Evolutionary conservation across 2,329 filamentous ascomycete genomes (phyloP).

Genomic region (Ophiostoma tasmaniense): DNA sequence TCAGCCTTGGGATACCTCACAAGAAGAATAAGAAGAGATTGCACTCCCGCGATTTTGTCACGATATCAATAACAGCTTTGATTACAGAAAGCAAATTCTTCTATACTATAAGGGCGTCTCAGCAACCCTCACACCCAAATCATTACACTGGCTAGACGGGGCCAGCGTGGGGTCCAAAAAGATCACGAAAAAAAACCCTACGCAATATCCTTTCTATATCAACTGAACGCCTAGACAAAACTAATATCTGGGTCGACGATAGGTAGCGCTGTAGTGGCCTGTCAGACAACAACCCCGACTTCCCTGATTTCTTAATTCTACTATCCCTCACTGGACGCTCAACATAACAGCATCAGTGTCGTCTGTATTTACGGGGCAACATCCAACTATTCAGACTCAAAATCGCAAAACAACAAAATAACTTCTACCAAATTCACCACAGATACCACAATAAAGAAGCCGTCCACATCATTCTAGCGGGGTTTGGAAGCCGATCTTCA

Average conservation of each 20-base stretch:
- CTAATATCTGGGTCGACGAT: background rate
- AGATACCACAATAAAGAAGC: background rate
- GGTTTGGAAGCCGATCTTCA: background rate
- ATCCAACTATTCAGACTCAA: background rate
- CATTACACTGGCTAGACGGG: background rate
- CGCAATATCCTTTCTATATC: background rate
- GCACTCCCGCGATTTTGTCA: background rate
- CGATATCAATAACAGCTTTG: background rate
- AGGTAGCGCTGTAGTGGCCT: constrained; percentile 3
- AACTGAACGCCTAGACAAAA: background rate
- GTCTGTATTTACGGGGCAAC: constrained; percentile 5
- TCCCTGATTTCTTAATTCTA: background rate
- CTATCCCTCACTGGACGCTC: background rate
- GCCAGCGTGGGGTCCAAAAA: constrained; percentile 11
- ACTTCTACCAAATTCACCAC: background rate
- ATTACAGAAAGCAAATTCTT: too few species aligned
- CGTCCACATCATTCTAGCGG: background rate
- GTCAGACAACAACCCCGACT: background rate
- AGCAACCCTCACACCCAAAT: background rate
- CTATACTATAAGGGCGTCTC: background rate
- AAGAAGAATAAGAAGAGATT: background rate
- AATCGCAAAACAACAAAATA: background rate
- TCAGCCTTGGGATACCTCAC: background rate
- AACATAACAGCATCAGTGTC: background rate
- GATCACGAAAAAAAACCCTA: constrained; percentile 9